Base-by-base conservation (phyloP, 2,329 filamentous ascomycete genomes). In the Cladophialophora exuberans region DNA sequence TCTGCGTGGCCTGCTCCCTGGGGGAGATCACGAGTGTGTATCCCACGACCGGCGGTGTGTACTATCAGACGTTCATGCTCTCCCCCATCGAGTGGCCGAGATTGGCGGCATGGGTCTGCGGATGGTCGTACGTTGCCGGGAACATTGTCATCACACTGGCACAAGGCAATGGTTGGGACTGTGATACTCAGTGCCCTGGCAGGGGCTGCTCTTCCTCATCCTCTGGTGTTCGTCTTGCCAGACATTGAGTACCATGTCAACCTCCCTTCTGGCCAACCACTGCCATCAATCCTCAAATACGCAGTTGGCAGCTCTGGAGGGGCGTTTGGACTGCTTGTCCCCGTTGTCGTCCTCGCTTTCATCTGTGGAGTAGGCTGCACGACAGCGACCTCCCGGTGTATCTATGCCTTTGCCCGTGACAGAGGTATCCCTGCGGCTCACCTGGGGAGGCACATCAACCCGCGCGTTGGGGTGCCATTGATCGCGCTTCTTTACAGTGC, bases 81-180 rank as follows among this genome's bases (percentile, higher is more conserved):
- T 80, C 87, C 0, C 79, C 85, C 17, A 69, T 79, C 22, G 71
- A 70, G n/a, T 86, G 82, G 73, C 83, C 86, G 50, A 81, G 79
- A 35, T 72, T 87, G n/a, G 77, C 85, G 11, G 84, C 84, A 26
- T 90, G 85, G 83, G 82, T 88, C 45, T 87, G 84, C 62, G 87
- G 87, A 57, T 91, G 87, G 87, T 76, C 86, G 20, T 91, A 88
- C 67, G 81, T 90, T 15, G 84, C 90, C 46, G 89, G 89, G 55
- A 91, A 91, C 73, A 86, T 90, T 69, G 89, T 86, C 62, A 91
- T 92, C 63, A 90, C 88, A 0, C 77, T 90, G n/a, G 82, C 87
- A n/a, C n/a, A 41, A 41, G 38, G 38, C 38, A 11, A 41, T 41
- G 18, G 20, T 41, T 11, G 4, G n/a, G 57, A 86, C 86, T 60